A percentile compares a stretch with the other conserved stretches of the same genome.
These are phyloP conservation scores for Candida railenensis DNA, from an alignment of 805 yeast species.

Conservation along the genomic window DNA sequence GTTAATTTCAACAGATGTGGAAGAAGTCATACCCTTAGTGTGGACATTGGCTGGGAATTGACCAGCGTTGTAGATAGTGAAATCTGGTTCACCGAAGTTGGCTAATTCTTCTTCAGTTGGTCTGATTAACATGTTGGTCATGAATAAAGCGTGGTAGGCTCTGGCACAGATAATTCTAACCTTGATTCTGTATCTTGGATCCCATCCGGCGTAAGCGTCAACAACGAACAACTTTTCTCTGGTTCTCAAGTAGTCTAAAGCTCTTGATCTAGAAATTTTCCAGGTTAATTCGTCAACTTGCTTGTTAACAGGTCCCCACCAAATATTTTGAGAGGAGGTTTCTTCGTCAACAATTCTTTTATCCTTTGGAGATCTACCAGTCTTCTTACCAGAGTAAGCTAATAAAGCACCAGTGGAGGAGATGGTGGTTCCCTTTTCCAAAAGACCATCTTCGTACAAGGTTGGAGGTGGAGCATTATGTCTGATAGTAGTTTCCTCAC, in stretches of 20 bases:
- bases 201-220: conserved; percentile 99
- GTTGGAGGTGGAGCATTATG: conserved; percentile 94
- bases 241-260: conserved; percentile 93
- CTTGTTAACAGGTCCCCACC: conserved; percentile 99
- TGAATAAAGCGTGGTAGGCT: conserved; percentile 96
- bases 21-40: conserved; percentile 96
- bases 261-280: conserved; percentile 94
- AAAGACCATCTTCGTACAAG: conserved; percentile 89
- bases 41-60: conserved; percentile 97
- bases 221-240: conserved; percentile 91
- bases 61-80: conserved; percentile 97
- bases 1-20: conserved; percentile 93
- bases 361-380: conserved; percentile 98
- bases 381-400: conserved; percentile 93
- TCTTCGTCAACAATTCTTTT: conserved; percentile 96
- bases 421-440: conserved; percentile 87
- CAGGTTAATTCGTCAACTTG: conserved; percentile 92
- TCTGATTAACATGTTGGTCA: conserved; percentile 97
- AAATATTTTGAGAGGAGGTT: conserved; percentile 75
- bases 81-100: conserved; percentile 94
- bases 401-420: conserved; percentile 92
- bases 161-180: conserved; percentile 96
- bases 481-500: conserved; percentile 65
- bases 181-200: conserved; percentile 93
- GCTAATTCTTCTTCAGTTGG: conserved; percentile 88